A percentile compares a stretch with the other conserved stretches of the same genome.
Conservation (phyloP, 2,329 filamentous ascomycete species). For the Ophiostoma angusticollis region DNA sequence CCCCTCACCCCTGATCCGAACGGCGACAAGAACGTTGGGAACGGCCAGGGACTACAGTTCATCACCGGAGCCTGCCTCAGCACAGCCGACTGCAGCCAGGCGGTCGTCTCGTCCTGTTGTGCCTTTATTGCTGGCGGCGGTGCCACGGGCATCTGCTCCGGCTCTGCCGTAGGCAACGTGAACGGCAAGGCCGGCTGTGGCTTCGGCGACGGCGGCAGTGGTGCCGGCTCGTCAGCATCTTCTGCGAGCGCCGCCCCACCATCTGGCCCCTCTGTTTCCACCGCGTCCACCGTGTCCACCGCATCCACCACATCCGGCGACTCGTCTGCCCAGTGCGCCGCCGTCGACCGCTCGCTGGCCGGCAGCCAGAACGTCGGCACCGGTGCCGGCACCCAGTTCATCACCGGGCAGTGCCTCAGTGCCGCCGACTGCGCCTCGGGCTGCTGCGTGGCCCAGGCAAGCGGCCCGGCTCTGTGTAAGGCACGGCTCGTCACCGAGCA, state of each 20-base stretch:
- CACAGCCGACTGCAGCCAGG: conserved; percentile 18
- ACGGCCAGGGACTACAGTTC: conserved; percentile 18
- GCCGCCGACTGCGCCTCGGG: conserved; percentile 19
- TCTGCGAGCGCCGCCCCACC: background rate
- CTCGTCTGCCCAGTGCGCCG: conserved; percentile 6
- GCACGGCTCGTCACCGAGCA: conserved; percentile 8
- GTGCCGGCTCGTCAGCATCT: background rate
- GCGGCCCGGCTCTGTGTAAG: conserved; percentile 12
- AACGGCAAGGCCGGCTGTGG: conserved; percentile 15
- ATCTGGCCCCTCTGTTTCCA: too few species aligned
- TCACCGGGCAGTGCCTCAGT: conserved; percentile 19
- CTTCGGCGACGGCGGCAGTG: conserved; percentile 10
- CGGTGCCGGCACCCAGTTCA: conserved; percentile 18
- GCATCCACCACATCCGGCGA: background rate
- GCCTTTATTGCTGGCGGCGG: conserved; percentile 11
- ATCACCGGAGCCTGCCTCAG: conserved; percentile 20
- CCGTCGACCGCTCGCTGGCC: conserved; percentile 21
- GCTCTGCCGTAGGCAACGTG: conserved; percentile 12
- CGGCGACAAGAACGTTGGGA: conserved; percentile 17
- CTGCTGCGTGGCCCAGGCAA: conserved; percentile 17
- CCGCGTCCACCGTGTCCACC: background rate
- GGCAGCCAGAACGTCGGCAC: conserved; percentile 22
- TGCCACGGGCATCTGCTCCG: conserved; percentile 14
- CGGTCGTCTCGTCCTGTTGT: conserved; percentile 11
- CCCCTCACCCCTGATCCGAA: conserved; percentile 15